Evolutionary conservation across 352 stramenopile genomes (phyloP).

Genomic region (Phytophthora meadii): DNA sequence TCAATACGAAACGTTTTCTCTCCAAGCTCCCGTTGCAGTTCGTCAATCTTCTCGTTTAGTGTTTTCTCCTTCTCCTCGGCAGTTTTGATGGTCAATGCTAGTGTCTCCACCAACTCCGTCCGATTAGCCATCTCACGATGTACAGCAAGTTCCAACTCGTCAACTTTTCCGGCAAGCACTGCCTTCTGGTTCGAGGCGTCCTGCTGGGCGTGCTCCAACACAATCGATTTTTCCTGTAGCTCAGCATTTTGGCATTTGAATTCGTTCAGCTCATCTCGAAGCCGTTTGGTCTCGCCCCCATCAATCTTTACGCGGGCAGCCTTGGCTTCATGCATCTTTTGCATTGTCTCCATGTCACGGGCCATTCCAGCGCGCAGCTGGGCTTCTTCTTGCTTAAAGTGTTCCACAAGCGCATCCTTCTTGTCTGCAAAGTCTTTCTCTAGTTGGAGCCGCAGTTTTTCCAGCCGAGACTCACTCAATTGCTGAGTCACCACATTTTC

Average conservation of each 20-base stretch:
- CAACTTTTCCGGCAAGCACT: conserved; percentile 53
- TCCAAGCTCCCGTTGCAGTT: conserved; percentile 62
- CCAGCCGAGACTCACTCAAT: conserved; percentile 62
- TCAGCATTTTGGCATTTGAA: conserved; percentile 46
- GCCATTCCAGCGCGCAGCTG: conserved; percentile 66
- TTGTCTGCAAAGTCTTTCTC: conserved; percentile 68
- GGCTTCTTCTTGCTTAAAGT: conserved; percentile 73
- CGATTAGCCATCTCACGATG: conserved; percentile 68
- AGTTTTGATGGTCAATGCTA: conserved; percentile 66
- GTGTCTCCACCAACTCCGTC: conserved; percentile 78
- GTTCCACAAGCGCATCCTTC: conserved; percentile 62
- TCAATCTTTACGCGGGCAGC: conserved; percentile 71
- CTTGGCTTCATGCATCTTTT: conserved; percentile 72
- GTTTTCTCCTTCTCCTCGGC: conserved; percentile 59
- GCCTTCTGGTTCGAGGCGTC: conserved; percentile 41
- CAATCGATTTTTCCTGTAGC: conserved; percentile 51
- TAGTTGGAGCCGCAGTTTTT: conserved; percentile 57
- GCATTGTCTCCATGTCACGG: conserved; percentile 71
- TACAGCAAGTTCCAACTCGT: conserved; percentile 59
- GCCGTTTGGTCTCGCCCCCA: conserved; percentile 57
- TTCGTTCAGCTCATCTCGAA: conserved; percentile 52
- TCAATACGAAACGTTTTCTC: conserved; percentile 76
- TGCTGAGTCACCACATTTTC: conserved; percentile 55
- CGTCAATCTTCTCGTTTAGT: conserved; percentile 47
- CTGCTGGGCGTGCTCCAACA: conserved; percentile 55